Evolutionary conservation across 352 stramenopile species (phyloP).

Genomic region (Phytophthora tubulina): DNA sequence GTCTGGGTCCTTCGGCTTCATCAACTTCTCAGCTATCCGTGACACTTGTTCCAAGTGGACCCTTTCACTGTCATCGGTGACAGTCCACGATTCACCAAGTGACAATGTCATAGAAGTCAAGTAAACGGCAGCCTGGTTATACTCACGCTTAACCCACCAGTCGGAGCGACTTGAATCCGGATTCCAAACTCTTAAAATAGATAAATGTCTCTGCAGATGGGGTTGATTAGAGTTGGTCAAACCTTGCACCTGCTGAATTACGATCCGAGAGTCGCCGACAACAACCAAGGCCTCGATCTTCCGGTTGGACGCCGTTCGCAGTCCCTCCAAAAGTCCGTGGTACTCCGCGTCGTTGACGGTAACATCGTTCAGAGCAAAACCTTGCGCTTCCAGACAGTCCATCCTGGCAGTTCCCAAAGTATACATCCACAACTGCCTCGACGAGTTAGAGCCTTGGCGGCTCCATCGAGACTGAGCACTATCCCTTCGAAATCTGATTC

Average conservation of each 20-base stretch:
- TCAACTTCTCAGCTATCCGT: not conserved
- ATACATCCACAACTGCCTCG: slow-evolving; percentile 12
- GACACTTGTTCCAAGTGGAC: slow-evolving; percentile 1
- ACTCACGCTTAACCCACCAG: slow-evolving; percentile 19
- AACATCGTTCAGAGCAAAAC: slow-evolving; percentile 11
- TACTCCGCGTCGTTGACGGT: slow-evolving; percentile 22
- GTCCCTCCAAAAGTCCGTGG: too few relatives aligned
- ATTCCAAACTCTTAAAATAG: not conserved
- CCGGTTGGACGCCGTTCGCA: not conserved
- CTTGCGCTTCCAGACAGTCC: not conserved
- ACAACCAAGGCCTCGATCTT: not conserved
- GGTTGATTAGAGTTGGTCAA: slow-evolving; percentile 14
- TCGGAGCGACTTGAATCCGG: too few relatives aligned
- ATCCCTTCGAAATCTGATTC: slow-evolving; percentile 5
- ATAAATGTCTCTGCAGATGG: not conserved
- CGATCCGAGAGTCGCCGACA: slow-evolving; percentile 4
- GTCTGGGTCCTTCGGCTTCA: too few relatives aligned
- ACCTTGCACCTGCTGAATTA: slow-evolving; percentile 5
- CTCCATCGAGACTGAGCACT: slow-evolving; percentile 15
- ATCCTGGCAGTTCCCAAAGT: slow-evolving; percentile 6
- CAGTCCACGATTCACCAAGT: too few relatives aligned
- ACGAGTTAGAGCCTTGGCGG: slow-evolving; percentile 1
- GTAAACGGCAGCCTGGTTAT: slow-evolving; percentile 10
- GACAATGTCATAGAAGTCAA: too few relatives aligned
- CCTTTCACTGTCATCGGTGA: not conserved